phyloP scores from a whole-genome alignment of 2,329 filamentous ascomycete species.

The Colletotrichum abscissum region DNA sequence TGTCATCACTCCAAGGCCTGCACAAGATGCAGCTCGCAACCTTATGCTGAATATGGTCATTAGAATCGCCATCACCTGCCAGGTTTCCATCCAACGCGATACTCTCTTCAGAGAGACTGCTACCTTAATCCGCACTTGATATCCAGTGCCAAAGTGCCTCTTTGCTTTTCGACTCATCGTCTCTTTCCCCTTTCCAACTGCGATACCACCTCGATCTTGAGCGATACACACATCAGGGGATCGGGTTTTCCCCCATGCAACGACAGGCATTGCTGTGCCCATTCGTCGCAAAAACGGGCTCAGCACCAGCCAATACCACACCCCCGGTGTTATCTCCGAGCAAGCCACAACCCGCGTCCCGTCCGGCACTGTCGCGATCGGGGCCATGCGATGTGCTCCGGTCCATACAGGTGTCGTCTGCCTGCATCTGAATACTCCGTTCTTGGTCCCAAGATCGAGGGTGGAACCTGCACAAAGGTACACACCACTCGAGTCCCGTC shows the following conservation, averaged over 20 bases:
- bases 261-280: not conserved
- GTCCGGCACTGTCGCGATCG: constrained; percentile 23
- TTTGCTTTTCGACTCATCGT: constrained; percentile 30
- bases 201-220: constrained; percentile 23
- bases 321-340: constrained; percentile 18
- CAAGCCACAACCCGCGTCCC: constrained; percentile 2
- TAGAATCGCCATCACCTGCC: not conserved
- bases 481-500: not conserved
- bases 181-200: constrained; percentile 21
- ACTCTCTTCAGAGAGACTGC: not conserved
- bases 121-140: not conserved
- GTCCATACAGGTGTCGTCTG: not conserved
- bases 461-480: not conserved
- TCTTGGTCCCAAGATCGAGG: constrained; percentile 6
- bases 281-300: constrained; percentile 1
- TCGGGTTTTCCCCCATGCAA: constrained; percentile 4
- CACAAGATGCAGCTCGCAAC: constrained; percentile 18
- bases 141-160: not conserved
- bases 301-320: not conserved
- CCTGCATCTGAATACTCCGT: constrained; percentile 2
- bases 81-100: not conserved
- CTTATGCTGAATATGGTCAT: not conserved
- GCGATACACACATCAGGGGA: constrained; percentile 14
- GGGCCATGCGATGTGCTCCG: constrained; percentile 6
- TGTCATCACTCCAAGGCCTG: not conserved